Evolutionary conservation across 768 basidiomycete species (phyloP), one percentile per base, ranked within the genome.

Genomic region (Leccinum subgranulosum): DNA sequence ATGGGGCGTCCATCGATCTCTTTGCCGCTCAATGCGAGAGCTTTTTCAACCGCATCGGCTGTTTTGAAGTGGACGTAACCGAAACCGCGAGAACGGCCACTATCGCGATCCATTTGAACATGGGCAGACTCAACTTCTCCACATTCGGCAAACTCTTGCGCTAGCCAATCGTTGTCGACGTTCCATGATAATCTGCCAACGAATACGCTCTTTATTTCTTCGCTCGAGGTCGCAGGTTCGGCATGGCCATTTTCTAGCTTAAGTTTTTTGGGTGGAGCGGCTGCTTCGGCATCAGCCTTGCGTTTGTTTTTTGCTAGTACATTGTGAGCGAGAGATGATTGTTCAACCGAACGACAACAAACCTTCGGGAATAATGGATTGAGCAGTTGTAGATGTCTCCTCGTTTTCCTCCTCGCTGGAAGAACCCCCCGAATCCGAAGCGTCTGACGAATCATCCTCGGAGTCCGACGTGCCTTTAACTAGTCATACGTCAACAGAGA

Each of bases 121-220:
- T 82, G 86, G 6, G 92, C 94, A n/a, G 85, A 85, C 59, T 85
- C 82, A 66, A 99, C 84, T 75, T 95, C 91, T 51, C 97, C 97
- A 65, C 87, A 94, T 54, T 81, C 78, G 31, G 87, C 85, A 63
- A 99, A 98, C 73, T 98, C 96, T 72, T 87, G 82, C 50, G 88
- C 84, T 60, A 98, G 86, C 81, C 93, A 91, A 74, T 98, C 96
- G 70, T 92, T 90, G 78, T 98, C 96, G 60, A 98, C 89, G 71
- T 90, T 92, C 95, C 95, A 99, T 12, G 93, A 95, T 47, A 99
- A 82, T 57, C 84, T 83, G 54, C 96, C 96, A 63, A 99, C 93
- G 68, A 95, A 98, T 65, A 98, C 82, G 39, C 88, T 86, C 66
- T 79, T 86, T 15, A 78, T 77, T 56, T 85, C 80, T 61, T 83